Evolutionary conservation across 2,329 filamentous ascomycete genomes (phyloP).

Genomic region (Chrysosporium queenslandicum): DNA sequence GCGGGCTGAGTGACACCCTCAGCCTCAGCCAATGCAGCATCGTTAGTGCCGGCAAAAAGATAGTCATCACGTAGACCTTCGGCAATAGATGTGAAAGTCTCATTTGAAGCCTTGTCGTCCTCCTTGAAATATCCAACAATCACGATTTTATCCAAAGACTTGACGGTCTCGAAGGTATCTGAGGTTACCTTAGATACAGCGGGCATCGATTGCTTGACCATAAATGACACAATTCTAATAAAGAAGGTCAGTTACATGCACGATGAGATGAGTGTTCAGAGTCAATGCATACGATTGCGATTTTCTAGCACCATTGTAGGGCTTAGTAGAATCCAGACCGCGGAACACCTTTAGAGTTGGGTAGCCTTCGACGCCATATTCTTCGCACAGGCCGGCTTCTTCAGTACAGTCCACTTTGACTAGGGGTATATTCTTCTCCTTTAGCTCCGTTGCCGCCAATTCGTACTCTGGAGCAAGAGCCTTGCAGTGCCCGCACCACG

Average conservation of each 20-base stretch:
- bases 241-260: slow-evolving; percentile 19
- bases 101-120: slow-evolving; percentile 73
- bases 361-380: slow-evolving; percentile 90
- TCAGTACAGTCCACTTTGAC: slow-evolving; percentile 73
- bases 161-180: slow-evolving; percentile 87
- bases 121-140: slow-evolving; percentile 76
- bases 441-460: slow-evolving; percentile 40
- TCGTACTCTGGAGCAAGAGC: slow-evolving; percentile 59
- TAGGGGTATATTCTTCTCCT: slow-evolving; percentile 40
- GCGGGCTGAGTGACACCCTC: slow-evolving; percentile 82
- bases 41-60: slow-evolving; percentile 81
- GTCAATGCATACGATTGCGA: slow-evolving; percentile 50
- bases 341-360: slow-evolving; percentile 99
- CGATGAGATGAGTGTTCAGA: background rate
- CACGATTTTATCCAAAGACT: slow-evolving; percentile 94
- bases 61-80: slow-evolving; percentile 77
- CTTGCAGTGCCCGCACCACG: slow-evolving; percentile 98
- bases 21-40: slow-evolving; percentile 72
- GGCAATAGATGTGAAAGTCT: slow-evolving; percentile 65
- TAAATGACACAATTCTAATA: slow-evolving; percentile 62
- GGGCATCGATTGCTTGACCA: slow-evolving; percentile 95
- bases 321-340: slow-evolving; percentile 65
- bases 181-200: slow-evolving; percentile 74
- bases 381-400: slow-evolving; percentile 82
- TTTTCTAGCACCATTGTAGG: slow-evolving; percentile 86